Percentiles rank a stretch among this genome's conserved stretches.
phyloP scores from a whole-genome alignment of 2,329 filamentous ascomycete species.

The Thielaviopsis ethacetica region DNA sequence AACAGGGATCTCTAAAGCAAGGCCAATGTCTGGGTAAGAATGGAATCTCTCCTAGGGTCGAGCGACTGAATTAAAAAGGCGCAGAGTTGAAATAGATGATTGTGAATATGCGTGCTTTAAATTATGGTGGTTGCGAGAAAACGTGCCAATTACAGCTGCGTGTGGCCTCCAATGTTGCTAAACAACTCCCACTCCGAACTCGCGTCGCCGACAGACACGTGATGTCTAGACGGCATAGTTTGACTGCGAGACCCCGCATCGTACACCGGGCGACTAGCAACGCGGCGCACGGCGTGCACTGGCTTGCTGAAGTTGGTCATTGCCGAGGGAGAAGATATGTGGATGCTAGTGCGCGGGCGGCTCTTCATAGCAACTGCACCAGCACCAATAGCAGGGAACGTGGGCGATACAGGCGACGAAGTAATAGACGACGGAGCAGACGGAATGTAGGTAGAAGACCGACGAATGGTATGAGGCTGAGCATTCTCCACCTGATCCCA shows the following conservation, averaged over 20 bases:
- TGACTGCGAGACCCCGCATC: background rate
- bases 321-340: background rate
- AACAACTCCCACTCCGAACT: slow-evolving; percentile 30
- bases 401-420: background rate
- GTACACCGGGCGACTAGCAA: slow-evolving; percentile 1
- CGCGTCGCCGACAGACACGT: slow-evolving; percentile 14
- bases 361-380: background rate
- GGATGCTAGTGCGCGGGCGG: background rate
- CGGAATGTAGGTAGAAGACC: background rate
- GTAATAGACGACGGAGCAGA: background rate
- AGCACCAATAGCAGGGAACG: background rate
- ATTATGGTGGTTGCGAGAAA: background rate
- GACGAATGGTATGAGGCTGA: background rate
- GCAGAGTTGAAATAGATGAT: background rate
- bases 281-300: background rate
- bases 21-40: background rate
- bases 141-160: background rate
- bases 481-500: background rate
- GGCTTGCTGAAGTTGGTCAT: background rate
- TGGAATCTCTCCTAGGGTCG: background rate
- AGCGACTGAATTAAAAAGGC: background rate
- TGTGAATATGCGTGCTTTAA: background rate
- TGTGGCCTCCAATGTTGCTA: slow-evolving; percentile 25
- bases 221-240: slow-evolving; percentile 2
- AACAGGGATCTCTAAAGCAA: background rate